A percentile compares a stretch with the other conserved stretches of the same genome.
Conservation (phyloP, 768 basidiomycete genomes). For the Suillus spraguei region DNA sequence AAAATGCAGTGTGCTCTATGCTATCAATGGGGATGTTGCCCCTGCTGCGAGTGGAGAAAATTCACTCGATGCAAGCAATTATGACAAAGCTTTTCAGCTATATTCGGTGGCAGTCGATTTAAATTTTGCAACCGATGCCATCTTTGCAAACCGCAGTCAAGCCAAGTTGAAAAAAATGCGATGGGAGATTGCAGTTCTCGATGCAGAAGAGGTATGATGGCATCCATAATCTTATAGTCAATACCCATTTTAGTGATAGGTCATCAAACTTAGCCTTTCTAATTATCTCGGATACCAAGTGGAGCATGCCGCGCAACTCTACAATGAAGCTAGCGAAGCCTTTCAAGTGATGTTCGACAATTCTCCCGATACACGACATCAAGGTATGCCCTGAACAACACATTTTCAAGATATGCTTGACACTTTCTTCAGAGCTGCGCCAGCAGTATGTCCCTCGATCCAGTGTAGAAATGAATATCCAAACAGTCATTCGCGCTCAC, state of each 20-base stretch:
- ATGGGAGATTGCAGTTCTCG: background rate
- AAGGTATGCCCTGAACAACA: background rate
- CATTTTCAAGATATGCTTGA: background rate
- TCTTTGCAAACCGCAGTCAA: background rate
- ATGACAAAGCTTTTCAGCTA: background rate
- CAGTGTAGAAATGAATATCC: background rate
- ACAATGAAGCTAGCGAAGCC: background rate
- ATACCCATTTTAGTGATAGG: background rate
- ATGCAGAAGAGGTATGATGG: background rate
- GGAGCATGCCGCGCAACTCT: background rate
- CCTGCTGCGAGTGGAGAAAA: background rate
- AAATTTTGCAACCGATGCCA: background rate
- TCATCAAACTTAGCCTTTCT: background rate
- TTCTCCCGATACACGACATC: background rate
- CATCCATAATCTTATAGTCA: background rate
- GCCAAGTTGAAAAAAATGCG: background rate
- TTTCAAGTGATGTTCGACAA: background rate
- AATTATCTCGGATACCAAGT: background rate
- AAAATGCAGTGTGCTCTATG: background rate
- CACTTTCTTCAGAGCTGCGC: background rate
- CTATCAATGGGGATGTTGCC: no score
- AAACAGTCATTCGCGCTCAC: background rate
- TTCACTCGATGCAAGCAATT: background rate
- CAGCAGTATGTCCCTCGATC: background rate
- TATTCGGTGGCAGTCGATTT: background rate